Base-by-base conservation (phyloP, 176 grass and related monocot genomes). In the Eragrostis curvula region DNA sequence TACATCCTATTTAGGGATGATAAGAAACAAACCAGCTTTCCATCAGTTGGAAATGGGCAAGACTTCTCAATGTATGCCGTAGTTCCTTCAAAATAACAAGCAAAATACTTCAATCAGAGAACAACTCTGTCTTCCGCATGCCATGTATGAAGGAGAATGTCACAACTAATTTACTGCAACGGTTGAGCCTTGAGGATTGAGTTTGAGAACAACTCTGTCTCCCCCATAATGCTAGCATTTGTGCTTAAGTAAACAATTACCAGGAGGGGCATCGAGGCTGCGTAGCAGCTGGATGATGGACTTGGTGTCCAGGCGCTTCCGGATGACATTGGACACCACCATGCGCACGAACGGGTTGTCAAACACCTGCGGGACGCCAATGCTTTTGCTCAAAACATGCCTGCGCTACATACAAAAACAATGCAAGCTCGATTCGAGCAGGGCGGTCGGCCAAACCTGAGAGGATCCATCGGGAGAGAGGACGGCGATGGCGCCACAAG, bases 11-110 rank as follows among this genome's bases (percentile, higher is more conserved):
- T 27, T 3, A 7, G 48, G 42, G 53, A 40, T 53, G 41, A 59
- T 11, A 47, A 74, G 68, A 68, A 66, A 73, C 42, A n/a, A 0
- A 97, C 95, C 90, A 89, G 92, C 60, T 98, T 98, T 53, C 95
- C 95, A 66, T 98, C 95, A 48, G 89, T 85, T 57, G 95, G 92
- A 76, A 89, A 95, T 80, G 95, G 95, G 39, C 36, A 89, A 84
- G 95, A 98, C 66, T 93, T 94, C 86, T 98, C 95, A 91, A 98
- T 92, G 67, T 91, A 98, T 20, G 92, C 95, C 51, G 1, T 62
- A 47, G 92, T 94, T 71, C 95, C 95, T 98, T 73, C 39, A 87
- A 89, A 46, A 80, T 16, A 68, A 78, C 56, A 68, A 14, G 39
- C n/a, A 36, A 55, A 51, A 42, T 78, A 42, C 46, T 20, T 50